Evolutionary conservation across 805 yeast species (phyloP).

Genomic region (Starmera amethionina): DNA sequence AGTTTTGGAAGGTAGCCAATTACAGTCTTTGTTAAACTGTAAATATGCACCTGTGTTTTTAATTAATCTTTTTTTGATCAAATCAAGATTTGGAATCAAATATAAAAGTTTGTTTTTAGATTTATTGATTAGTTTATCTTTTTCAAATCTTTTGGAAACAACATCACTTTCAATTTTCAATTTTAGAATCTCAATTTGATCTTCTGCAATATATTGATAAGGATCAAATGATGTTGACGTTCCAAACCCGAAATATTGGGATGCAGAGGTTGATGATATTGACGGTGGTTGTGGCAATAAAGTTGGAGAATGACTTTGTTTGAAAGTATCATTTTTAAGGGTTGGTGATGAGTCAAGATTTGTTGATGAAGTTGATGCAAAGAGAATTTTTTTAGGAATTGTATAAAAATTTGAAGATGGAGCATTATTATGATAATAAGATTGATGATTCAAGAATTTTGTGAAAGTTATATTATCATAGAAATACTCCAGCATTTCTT

Average conservation of each 20-base stretch:
- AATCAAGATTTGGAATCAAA: not conserved
- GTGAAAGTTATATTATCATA: constrained; percentile 58
- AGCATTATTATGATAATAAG: constrained; percentile 18
- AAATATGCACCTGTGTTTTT: constrained; percentile 25
- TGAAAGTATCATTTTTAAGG: constrained; percentile 2
- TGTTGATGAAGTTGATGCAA: constrained; percentile 15
- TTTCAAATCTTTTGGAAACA: constrained; percentile 4
- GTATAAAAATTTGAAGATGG: constrained; percentile 4
- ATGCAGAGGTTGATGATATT: constrained; percentile 13
- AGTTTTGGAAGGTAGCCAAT: constrained; percentile 17
- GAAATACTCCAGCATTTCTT: constrained; percentile 42
- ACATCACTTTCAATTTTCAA: constrained; percentile 7
- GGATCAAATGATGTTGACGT: constrained; percentile 21
- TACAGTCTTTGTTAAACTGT: constrained; percentile 17
- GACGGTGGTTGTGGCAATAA: constrained; percentile 4
- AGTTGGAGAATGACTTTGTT: constrained; percentile 5
- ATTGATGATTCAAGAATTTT: constrained; percentile 35
- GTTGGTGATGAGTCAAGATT: constrained; percentile 9
- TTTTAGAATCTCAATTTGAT: constrained; percentile 15
- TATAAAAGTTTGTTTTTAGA: no score
- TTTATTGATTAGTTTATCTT: constrained; percentile 1
- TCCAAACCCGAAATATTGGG: constrained; percentile 11
- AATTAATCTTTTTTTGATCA: constrained; percentile 10
- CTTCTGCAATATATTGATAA: constrained; percentile 24
- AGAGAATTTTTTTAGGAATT: constrained; percentile 13